phyloP scores from a whole-genome alignment of 208 protist species.

The Leishmania braziliensis region DNA sequence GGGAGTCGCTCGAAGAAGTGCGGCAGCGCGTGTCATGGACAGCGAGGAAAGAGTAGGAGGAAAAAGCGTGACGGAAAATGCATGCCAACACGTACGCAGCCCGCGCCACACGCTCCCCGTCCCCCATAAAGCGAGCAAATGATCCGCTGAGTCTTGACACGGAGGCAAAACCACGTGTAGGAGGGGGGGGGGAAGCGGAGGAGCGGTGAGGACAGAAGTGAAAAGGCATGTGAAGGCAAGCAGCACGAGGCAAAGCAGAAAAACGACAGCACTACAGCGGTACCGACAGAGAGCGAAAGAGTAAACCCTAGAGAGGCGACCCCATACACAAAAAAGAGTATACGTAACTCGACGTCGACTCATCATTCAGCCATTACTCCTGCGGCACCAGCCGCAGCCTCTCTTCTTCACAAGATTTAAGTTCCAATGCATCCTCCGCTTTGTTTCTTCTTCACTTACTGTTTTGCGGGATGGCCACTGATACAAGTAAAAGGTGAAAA shows the following conservation, averaged over 20 bases:
- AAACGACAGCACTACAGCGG: neutral
- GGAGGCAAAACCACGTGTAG: neutral
- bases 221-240: neutral
- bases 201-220: neutral
- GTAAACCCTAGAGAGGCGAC: neutral
- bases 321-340: neutral
- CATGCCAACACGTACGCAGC: neutral
- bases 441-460: neutral
- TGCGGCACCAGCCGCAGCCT: too few relatives aligned
- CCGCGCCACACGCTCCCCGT: neutral
- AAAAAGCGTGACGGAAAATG: too few relatives aligned
- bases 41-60: neutral
- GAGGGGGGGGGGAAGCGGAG: neutral
- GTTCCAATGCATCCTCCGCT: neutral
- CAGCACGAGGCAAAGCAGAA: neutral
- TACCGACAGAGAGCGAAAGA: neutral
- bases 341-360: neutral
- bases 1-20: neutral
- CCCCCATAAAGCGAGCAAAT: neutral
- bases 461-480: neutral
- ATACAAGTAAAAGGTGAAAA: slow-evolving; percentile 13
- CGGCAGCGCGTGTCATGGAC: neutral
- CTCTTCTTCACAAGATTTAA: neutral
- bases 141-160: neutral
- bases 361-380: neutral